A percentile compares a stretch with the other conserved stretches of the same genome.
Evolutionary conservation across 2,329 filamentous ascomycete genomes (phyloP).

Genomic region (Hysterium pulicare): DNA sequence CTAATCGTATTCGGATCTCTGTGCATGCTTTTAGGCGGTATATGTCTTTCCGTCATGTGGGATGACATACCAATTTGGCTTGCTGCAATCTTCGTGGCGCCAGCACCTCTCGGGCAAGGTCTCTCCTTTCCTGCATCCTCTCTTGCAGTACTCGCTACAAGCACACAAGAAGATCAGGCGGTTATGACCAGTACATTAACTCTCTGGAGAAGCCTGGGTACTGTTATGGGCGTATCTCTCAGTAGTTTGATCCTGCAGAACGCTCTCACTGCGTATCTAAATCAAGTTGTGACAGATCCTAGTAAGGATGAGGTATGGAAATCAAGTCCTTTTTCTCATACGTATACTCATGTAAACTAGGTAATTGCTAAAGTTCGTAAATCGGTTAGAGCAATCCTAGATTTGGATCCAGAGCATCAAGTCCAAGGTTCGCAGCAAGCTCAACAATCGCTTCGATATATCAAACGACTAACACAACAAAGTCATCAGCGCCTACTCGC

Average conservation of each 20-base stretch:
- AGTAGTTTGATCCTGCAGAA: slow-evolving; percentile 74
- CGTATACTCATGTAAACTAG: slow-evolving; percentile 11
- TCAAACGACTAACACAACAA: slow-evolving; percentile 12
- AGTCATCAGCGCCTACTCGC: slow-evolving; percentile 40
- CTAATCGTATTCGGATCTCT: slow-evolving; percentile 39
- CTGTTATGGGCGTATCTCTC: slow-evolving; percentile 68
- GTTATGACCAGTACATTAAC: slow-evolving; percentile 64
- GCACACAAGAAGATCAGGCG: slow-evolving; percentile 43
- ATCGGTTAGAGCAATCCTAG: slow-evolving; percentile 48
- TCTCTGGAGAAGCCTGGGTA: slow-evolving; percentile 68
- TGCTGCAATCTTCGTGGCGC: slow-evolving; percentile 40
- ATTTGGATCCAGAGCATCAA: slow-evolving; percentile 45
- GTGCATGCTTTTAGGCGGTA: slow-evolving; percentile 35
- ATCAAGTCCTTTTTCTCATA: neutral
- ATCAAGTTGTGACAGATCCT: slow-evolving; percentile 55
- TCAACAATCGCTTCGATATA: slow-evolving; percentile 8
- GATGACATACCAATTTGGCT: slow-evolving; percentile 39
- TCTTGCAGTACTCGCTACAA: slow-evolving; percentile 42
- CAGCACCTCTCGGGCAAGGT: slow-evolving; percentile 41
- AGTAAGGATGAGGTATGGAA: slow-evolving; percentile 52
- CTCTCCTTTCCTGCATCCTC: slow-evolving; percentile 41
- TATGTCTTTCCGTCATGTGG: slow-evolving; percentile 36
- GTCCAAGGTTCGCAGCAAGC: too few relatives aligned
- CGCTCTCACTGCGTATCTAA: slow-evolving; percentile 59
- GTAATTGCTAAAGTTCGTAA: slow-evolving; percentile 49